Base-by-base conservation (phyloP, 495 filamentous ascomycete genomes). In the Margaritispora aquatica region DNA sequence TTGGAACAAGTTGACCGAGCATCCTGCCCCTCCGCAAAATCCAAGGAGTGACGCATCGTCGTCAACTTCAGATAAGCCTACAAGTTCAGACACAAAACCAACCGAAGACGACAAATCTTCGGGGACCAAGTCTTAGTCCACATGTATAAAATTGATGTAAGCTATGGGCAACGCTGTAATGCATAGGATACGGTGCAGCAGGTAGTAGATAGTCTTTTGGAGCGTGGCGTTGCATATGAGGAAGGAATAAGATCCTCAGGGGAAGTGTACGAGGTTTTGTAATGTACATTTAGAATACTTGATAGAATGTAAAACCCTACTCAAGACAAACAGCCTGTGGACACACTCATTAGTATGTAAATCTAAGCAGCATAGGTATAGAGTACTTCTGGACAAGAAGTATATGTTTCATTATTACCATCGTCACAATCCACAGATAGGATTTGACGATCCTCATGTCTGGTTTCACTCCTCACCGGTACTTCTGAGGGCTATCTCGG, bases 1-100 rank as follows among this genome's bases (percentile, higher is more conserved):
- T 48, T 97, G 92, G 92, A 87, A 96, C 66, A 89, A 83, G 60
- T 68, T 97, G 27, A 96, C 86, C 49, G 86, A 89, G 63, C 84
- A 93, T 63, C 82, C 85, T 51, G 79, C 81, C 31, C 75, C 84
- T 27, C 71, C 70, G 17, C 58, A 69, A 38, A 70, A 74, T 58
- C 70, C 66, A 50, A 72, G 64, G 5, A 67, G 68, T 51, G 62
- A 69, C 4, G 15, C 29, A 26, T 4, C 54, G 48, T 50, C 73
- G 24, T 72, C 73, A 46, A 67, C 63, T 49, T 58, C 70, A 13
- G 38, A 44, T 8, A 7, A 44, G 17, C 38, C 38, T 15, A 17
- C 38, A 44, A 44, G 38, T n/a, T 8, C 38, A n/a, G 38, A 44
- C 38, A 3, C 15, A 20, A 31, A 29, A 44, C 20, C 56, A 52